These are phyloP conservation scores for Aspergillus intermedius DNA, from an alignment of 2,329 filamentous ascomycete species.

Conservation along the genomic window DNA sequence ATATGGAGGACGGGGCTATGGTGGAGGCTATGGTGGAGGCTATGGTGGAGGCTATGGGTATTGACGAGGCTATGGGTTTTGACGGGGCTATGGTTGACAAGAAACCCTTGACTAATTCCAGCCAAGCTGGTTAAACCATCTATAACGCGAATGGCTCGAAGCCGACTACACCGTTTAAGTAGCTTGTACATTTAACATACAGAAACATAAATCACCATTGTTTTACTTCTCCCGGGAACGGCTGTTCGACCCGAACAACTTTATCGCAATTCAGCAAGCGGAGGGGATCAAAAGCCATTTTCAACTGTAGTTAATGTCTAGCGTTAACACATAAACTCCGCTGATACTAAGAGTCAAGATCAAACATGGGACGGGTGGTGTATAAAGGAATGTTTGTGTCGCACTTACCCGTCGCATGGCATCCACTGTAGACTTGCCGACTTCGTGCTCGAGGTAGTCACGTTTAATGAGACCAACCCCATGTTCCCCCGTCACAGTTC, in stretches of 20 bases:
- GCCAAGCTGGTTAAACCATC: no score
- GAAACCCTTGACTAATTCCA: no score
- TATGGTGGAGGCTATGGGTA: neutral
- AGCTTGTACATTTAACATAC: neutral
- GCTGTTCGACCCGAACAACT: constrained; percentile 51
- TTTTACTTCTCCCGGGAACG: constrained; percentile 44
- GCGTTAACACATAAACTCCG: constrained; percentile 11
- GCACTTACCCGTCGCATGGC: constrained; percentile 55
- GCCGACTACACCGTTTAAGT: no score
- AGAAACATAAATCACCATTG: constrained; percentile 32
- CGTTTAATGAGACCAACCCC: constrained; percentile 65
- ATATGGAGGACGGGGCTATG: neutral
- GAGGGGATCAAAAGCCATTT: constrained; percentile 60
- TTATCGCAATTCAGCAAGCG: constrained; percentile 61
- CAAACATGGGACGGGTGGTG: neutral
- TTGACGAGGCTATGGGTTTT: neutral
- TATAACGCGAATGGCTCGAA: no score
- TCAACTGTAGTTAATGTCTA: constrained; percentile 41
- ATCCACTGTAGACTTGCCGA: constrained; percentile 56
- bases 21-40: neutral
- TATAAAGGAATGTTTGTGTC: no score
- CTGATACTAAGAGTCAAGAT: neutral
- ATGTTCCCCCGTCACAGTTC: constrained; percentile 67
- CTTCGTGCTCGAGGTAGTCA: constrained; percentile 57
- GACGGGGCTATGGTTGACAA: no score